Conservation (phyloP, 345 rosid species). For the Balakata baccata region DNA sequence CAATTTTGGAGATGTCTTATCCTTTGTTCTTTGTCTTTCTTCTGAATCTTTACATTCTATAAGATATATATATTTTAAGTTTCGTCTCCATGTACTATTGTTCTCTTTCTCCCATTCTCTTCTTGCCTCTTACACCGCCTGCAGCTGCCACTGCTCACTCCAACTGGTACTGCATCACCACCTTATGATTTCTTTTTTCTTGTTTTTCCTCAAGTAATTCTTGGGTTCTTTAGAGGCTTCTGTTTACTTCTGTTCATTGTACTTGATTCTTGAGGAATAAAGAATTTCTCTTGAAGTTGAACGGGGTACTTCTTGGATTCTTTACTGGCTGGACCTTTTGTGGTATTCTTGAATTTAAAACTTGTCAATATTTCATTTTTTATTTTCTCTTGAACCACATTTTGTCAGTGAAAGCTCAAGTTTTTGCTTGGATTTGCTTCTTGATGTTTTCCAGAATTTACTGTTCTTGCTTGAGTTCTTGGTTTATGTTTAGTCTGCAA, state of each 20-base stretch:
- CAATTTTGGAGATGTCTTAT: neutral
- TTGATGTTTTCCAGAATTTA: neutral
- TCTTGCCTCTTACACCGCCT: neutral
- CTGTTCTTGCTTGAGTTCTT: neutral
- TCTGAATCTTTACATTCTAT: too few relatives aligned
- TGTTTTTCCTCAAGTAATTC: neutral
- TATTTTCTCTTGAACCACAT: neutral
- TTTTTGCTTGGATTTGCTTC: neutral
- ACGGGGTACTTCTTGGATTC: neutral
- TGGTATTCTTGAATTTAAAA: neutral
- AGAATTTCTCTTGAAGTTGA: neutral
- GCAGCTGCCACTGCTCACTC: neutral
- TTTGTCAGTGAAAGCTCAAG: neutral
- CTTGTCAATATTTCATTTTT: neutral
- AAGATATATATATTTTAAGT: conserved; percentile 5
- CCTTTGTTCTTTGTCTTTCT: neutral
- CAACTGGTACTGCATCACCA: neutral
- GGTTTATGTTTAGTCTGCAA: neutral
- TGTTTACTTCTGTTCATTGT: too few relatives aligned
- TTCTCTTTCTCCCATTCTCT: neutral
- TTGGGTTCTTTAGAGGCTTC: neutral
- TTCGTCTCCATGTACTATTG: neutral
- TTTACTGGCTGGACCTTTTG: neutral
- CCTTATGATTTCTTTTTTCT: neutral
- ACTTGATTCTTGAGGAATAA: neutral